These are phyloP conservation scores for Globisporangium nunn DNA, from an alignment of 352 stramenopile genomes.

Conservation along the genomic window DNA sequence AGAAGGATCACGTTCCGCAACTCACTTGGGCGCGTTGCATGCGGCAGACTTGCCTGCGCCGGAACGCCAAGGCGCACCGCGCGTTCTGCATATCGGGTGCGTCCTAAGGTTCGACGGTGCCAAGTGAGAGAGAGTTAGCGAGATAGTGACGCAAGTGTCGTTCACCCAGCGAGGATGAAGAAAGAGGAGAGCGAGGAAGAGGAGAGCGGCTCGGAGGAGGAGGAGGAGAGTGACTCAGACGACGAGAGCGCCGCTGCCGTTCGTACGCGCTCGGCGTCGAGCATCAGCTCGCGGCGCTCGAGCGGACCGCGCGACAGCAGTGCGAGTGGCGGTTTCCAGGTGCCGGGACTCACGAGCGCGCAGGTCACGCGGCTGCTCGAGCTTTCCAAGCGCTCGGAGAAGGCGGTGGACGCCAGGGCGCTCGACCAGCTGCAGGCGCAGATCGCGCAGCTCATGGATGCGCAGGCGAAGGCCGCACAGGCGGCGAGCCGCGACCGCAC, in stretches of 20 bases:
- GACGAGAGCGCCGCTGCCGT: constrained; percentile 30
- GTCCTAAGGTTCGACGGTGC: neutral
- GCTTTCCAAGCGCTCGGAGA: constrained; percentile 48
- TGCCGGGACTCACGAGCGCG: constrained; percentile 46
- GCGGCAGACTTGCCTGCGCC: constrained; percentile 51
- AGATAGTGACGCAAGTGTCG: neutral
- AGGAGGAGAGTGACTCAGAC: constrained; percentile 59
- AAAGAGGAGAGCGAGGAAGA: constrained; percentile 49
- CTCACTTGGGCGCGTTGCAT: neutral
- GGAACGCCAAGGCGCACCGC: constrained; percentile 64
- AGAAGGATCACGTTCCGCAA: too few species aligned
- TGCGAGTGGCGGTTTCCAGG: constrained; percentile 18
- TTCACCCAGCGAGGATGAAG: constrained; percentile 37
- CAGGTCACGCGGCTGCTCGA: constrained; percentile 69
- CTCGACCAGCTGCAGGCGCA: constrained; percentile 67
- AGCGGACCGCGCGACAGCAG: neutral
- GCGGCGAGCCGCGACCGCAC: constrained; percentile 18
- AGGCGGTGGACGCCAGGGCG: constrained; percentile 30
- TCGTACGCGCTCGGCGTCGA: constrained; percentile 10
- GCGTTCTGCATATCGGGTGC: constrained; percentile 57
- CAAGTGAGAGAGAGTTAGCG: too few species aligned
- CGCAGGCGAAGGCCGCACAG: constrained; percentile 18
- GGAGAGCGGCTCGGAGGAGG: constrained; percentile 67
- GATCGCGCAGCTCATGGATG: constrained; percentile 64
- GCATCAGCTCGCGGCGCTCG: constrained; percentile 8